Conservation (phyloP, 495 filamentous ascomycete genomes). For the Echria macrotheca region DNA sequence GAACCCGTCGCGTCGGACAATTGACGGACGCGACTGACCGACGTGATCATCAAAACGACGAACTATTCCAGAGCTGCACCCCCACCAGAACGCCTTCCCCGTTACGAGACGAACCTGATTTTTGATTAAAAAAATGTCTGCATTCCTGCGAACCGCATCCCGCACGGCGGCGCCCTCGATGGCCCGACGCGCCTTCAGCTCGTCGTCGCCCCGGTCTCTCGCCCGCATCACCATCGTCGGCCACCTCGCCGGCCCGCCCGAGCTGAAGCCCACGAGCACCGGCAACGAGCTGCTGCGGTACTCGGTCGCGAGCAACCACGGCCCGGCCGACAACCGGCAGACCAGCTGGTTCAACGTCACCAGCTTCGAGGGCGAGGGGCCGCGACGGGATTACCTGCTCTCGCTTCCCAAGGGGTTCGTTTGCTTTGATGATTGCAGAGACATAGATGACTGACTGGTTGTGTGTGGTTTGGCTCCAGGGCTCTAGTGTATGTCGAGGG, state of each 20-base stretch:
- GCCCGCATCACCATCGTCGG: conserved; percentile 66
- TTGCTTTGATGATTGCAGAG: conserved; percentile 19
- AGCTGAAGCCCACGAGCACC: conserved; percentile 57
- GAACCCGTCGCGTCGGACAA: no score
- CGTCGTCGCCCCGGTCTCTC: conserved; percentile 53
- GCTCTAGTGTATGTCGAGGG: conserved; percentile 69
- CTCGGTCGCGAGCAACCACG: conserved; percentile 54
- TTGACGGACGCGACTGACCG: no score
- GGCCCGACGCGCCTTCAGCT: conserved; percentile 50
- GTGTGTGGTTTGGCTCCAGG: no score
- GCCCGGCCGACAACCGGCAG: conserved; percentile 53
- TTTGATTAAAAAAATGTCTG: conserved; percentile 36
- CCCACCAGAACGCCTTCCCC: no score
- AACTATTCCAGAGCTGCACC: not conserved
- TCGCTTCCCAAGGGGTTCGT: conserved; percentile 72
- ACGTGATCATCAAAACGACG: not conserved
- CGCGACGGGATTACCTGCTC: conserved; percentile 58
- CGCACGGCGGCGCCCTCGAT: conserved; percentile 28
- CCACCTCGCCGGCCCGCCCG: conserved; percentile 64
- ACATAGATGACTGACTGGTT: not conserved
- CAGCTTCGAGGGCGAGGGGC: conserved; percentile 56
- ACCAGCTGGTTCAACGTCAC: conserved; percentile 75
- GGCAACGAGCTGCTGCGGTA: conserved; percentile 67
- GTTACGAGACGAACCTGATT: no score
- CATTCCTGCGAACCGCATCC: conserved; percentile 39